A percentile compares a stretch with the other conserved stretches of the same genome.
Evolutionary conservation across 345 rosid genomes (phyloP).

Genomic region (Gossypium arboreum): DNA sequence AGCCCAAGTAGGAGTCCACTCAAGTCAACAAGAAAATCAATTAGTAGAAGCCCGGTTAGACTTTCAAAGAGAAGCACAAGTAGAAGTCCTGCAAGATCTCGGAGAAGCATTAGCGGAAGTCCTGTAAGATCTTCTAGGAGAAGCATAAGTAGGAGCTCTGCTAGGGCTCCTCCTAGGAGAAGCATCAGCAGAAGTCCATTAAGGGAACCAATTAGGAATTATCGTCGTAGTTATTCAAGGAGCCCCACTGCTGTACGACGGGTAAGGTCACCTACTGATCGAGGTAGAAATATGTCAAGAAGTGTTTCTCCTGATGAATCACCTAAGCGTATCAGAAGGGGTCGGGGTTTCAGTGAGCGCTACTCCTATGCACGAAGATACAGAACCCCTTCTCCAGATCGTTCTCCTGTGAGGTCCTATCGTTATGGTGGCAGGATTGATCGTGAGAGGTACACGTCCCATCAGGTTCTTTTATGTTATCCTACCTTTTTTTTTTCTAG

Average conservation of each 20-base stretch:
- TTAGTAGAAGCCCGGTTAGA: conserved; percentile 39
- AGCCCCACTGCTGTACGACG: conserved; percentile 49
- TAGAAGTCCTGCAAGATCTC: conserved; percentile 37
- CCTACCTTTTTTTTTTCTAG: not conserved
- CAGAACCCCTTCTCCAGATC: conserved; percentile 85
- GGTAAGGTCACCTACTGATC: conserved; percentile 51
- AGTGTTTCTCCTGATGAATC: conserved; percentile 77
- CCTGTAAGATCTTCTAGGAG: conserved; percentile 37
- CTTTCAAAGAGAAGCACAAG: conserved; percentile 23
- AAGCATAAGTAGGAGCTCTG: conserved; percentile 61
- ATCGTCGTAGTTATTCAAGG: conserved; percentile 53
- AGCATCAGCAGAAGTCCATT: conserved; percentile 58
- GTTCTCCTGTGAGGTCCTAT: conserved; percentile 73
- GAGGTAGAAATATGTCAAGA: conserved; percentile 68
- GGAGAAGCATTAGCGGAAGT: conserved; percentile 51
- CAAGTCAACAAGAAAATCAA: conserved; percentile 22
- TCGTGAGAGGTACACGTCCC: conserved; percentile 58
- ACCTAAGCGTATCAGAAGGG: conserved; percentile 82
- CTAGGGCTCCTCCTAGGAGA: conserved; percentile 48
- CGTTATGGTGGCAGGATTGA: conserved; percentile 60
- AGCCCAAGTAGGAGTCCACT: conserved; percentile 53
- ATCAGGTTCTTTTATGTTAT: not conserved
- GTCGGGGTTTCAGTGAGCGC: conserved; percentile 88
- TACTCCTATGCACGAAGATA: conserved; percentile 86
- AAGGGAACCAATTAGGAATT: conserved; percentile 45